Evolutionary conservation across 2,329 filamentous ascomycete genomes (phyloP).

Genomic region (Pseudogymnoascus sp.): DNA sequence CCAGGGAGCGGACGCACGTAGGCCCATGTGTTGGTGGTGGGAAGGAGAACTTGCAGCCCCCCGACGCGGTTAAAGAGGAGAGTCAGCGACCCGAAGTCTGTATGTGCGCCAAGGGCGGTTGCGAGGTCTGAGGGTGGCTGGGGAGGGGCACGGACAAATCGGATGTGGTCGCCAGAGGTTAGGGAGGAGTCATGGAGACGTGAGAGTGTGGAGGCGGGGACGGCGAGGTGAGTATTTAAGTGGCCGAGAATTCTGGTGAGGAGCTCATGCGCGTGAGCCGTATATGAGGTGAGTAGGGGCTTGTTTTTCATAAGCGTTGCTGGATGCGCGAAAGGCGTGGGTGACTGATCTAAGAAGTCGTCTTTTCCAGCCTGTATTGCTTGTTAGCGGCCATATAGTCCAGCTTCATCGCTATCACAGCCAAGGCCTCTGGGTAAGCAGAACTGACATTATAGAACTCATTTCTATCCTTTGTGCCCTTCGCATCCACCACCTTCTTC

Average conservation of each 20-base stretch:
- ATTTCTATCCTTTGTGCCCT: constrained; percentile 23
- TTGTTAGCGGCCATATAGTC: background rate
- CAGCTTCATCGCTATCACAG: background rate
- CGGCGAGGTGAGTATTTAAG: constrained; percentile 22
- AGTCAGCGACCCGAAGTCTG: constrained; percentile 34
- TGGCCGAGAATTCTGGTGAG: constrained; percentile 20
- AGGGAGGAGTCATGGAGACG: constrained; percentile 16
- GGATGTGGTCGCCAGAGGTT: constrained; percentile 22
- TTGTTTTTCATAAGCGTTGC: constrained; percentile 18
- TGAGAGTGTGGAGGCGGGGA: constrained; percentile 19
- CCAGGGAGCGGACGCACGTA: constrained; percentile 31
- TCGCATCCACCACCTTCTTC: constrained; percentile 20
- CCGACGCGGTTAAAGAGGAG: constrained; percentile 35
- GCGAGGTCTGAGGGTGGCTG: constrained; percentile 21
- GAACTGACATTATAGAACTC: constrained; percentile 25
- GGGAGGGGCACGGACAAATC: constrained; percentile 23
- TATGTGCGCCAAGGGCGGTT: constrained; percentile 27
- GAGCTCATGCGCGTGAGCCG: constrained; percentile 18
- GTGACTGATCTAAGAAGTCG: constrained; percentile 21
- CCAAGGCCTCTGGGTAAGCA: background rate
- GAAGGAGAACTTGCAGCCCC: constrained; percentile 32
- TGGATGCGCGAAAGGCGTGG: constrained; percentile 19
- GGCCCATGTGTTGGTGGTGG: constrained; percentile 23
- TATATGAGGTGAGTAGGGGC: constrained; percentile 19
- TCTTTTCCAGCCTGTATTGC: constrained; percentile 17